Base-by-base conservation (phyloP, 805 yeast species). In the Yamadazyma olivae region DNA sequence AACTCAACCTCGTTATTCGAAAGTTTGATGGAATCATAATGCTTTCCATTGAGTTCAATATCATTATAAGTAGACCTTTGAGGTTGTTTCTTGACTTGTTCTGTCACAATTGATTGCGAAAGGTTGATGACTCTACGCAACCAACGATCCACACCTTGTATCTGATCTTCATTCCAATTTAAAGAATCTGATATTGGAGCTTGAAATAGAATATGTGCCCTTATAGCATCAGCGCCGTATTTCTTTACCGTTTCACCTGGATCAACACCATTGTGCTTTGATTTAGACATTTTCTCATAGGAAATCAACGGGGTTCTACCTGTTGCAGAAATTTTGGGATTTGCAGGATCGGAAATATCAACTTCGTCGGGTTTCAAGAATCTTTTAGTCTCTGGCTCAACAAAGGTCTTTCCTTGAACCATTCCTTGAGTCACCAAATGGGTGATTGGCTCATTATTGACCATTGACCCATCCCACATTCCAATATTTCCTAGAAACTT, bases 281-380 rank as follows among this genome's bases (percentile, higher is more conserved):
- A 90, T 59, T 93, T 93, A 2, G 97, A 90, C 99, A 93, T 93
- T 54, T 93, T 93, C 53, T 93, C 98, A 53, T 58, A 88, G 7
- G 22, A 25, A 25, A 7, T 6, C 0, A 41, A 38, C 0, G 95
- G 87, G 0, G 51, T 41, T 23, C 55, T 50, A 1, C 82, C 83
- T 0, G 82, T 67, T 0, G 57, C 69, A 21, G 52, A 69, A 6
- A 84, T 67, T 3, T 57, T 46, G 2, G 83, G 81, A 2, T 56
- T 57, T 0, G 45, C 48, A 0, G 71, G 58, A 34, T 67, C 62
- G 0, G 64, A 38, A 3, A 57, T 27, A 26, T 74, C 81, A 9
- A 86, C 55, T 48, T 93, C 97, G 1, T 81, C 79, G 0, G 95
- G 91, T 48, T 79, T 86, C 45, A 93, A 64, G 56, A 83, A 91